A percentile compares a stretch with the other conserved stretches of the same genome.
phyloP scores from a whole-genome alignment of 225 moss, liverwort and hornwort species.

The Sphagnum contortum region DNA sequence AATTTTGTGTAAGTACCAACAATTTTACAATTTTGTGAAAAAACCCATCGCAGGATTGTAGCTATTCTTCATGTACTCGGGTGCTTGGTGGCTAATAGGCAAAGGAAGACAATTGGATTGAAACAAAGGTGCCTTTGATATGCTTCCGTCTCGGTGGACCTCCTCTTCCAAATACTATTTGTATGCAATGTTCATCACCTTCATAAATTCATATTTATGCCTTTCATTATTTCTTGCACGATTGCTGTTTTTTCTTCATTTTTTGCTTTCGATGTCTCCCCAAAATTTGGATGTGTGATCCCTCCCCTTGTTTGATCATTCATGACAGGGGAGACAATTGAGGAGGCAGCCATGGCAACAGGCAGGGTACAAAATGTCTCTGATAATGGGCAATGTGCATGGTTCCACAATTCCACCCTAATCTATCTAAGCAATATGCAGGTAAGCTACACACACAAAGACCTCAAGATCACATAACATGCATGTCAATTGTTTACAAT shows the following conservation, averaged over 20 bases:
- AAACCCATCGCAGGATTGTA: background rate
- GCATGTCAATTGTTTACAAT: background rate
- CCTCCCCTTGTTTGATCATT: background rate
- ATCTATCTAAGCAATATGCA: slow-evolving; percentile 31
- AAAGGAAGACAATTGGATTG: slow-evolving; percentile 6
- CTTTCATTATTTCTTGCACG: background rate
- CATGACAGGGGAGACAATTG: slow-evolving; percentile 30
- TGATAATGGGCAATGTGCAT: slow-evolving; percentile 32
- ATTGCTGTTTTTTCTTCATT: background rate
- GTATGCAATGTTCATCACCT: slow-evolving; percentile 16
- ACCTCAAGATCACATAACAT: too few species aligned
- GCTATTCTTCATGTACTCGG: background rate
- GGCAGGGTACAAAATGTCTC: slow-evolving; percentile 14
- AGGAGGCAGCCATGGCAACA: slow-evolving; percentile 40
- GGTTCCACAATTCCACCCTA: slow-evolving; percentile 30
- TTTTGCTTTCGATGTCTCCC: too few species aligned
- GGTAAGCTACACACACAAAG: slow-evolving; percentile 13
- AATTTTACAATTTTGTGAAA: background rate
- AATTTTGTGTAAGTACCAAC: background rate
- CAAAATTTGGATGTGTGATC: too few species aligned
- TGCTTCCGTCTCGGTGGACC: slow-evolving; percentile 52
- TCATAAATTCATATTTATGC: too few species aligned
- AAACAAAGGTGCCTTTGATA: slow-evolving; percentile 28
- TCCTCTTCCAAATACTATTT: slow-evolving; percentile 32
- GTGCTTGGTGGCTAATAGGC: slow-evolving; percentile 13